Evolutionary conservation across 1,139 yeast species (phyloP).

Genomic region (Entelexis sorbosivorans): DNA sequence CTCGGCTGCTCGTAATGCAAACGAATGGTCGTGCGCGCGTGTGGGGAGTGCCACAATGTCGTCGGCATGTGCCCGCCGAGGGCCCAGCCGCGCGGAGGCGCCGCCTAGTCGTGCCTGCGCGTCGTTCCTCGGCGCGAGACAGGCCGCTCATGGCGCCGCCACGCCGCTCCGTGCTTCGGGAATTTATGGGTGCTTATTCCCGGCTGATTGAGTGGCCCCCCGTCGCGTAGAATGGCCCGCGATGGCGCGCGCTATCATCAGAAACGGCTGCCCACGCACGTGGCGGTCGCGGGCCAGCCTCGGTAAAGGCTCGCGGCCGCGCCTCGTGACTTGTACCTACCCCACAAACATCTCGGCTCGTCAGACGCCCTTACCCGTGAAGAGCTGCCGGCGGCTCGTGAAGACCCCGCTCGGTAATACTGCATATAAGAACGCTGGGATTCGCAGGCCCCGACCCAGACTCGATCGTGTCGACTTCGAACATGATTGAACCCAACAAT

Average conservation of each 20-base stretch:
- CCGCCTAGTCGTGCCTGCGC: no score
- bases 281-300: background rate
- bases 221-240: no score
- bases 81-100: background rate
- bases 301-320: background rate
- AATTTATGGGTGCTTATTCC: background rate
- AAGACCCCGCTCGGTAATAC: conserved; percentile 8
- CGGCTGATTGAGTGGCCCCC: background rate
- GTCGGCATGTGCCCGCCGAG: background rate
- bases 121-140: no score
- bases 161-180: no score
- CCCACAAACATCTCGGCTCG: conserved; percentile 6
- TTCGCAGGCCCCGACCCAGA: background rate
- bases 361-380: background rate
- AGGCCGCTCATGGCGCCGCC: no score
- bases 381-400: background rate
- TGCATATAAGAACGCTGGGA: background rate
- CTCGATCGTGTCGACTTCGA: background rate
- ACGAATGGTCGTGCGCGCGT: background rate
- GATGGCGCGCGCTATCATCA: no score
- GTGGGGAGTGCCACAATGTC: background rate
- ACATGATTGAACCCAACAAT: conserved; percentile 6
- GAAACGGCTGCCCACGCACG: background rate
- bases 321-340: conserved; percentile 2
- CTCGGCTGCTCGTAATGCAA: conserved; percentile 1